phyloP scores from a whole-genome alignment of 1,284 basidiomycete genomes.

The Macrocystidia cucumis region DNA sequence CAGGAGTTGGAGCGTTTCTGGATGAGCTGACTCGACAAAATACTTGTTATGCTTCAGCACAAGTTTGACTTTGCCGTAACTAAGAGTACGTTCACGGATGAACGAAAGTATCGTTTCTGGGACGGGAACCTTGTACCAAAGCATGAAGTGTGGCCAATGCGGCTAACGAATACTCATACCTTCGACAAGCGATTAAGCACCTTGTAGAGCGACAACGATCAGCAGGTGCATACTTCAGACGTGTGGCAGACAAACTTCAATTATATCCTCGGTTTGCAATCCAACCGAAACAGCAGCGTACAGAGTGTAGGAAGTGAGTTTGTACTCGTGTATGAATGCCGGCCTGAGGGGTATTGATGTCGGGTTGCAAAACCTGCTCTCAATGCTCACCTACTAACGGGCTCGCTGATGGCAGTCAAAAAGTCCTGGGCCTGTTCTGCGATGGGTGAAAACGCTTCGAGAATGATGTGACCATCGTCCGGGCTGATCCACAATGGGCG shows the following conservation, averaged over 20 bases:
- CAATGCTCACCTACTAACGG: conserved; percentile 84
- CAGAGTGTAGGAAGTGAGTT: conserved; percentile 94
- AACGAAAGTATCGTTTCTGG: conserved; percentile 77
- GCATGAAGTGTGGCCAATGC: conserved; percentile 7
- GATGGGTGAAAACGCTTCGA: conserved; percentile 94
- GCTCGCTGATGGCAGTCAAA: conserved; percentile 95
- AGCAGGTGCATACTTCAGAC: conserved; percentile 13
- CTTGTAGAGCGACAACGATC: conserved; percentile 28
- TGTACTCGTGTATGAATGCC: conserved; percentile 98
- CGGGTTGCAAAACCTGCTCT: conserved; percentile 13
- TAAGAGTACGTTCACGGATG: conserved; percentile 86
- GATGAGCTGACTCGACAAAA: conserved; percentile 89
- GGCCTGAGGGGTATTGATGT: conserved; percentile 52
- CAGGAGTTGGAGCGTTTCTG: conserved; percentile 82
- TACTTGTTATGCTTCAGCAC: conserved; percentile 97
- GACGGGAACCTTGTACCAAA: conserved; percentile 66
- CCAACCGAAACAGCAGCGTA: conserved; percentile 99
- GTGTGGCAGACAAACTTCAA: conserved; percentile 66
- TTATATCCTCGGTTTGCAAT: conserved; percentile 96
- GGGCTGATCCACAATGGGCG: conserved; percentile 95
- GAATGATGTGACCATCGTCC: conserved; percentile 88
- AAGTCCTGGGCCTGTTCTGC: conserved; percentile 99
- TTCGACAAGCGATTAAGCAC: conserved; percentile 85
- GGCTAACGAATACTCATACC: conserved; percentile 27
- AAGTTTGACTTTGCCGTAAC: conserved; percentile 95